These are phyloP conservation scores for Ministeria vibrans DNA, from an alignment of 78 protist species.

Conservation along the genomic window DNA sequence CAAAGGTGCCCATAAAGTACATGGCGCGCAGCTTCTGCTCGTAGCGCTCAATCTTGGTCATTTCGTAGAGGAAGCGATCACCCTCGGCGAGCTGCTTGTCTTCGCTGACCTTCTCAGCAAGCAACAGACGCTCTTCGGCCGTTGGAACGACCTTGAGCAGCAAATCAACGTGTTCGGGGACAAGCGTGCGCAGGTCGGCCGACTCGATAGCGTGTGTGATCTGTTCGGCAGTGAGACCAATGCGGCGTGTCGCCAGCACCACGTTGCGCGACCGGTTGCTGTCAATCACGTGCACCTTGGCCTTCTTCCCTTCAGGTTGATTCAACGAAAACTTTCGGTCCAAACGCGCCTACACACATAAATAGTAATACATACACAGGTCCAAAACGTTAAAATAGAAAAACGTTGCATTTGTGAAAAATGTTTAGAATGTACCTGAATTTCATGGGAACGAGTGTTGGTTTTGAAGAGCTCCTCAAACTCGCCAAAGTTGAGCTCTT, in stretches of 20 bases:
- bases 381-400: too few relatives aligned
- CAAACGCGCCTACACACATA: background rate
- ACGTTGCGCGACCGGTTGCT: background rate
- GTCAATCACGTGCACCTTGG: background rate
- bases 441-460: background rate
- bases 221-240: background rate
- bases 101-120: background rate
- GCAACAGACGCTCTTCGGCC: background rate
- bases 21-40: background rate
- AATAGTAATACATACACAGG: too few relatives aligned
- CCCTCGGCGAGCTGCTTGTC: background rate
- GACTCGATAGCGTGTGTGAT: background rate
- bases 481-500: background rate
- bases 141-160: background rate
- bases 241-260: background rate
- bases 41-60: background rate
- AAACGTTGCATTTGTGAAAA: background rate
- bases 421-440: background rate
- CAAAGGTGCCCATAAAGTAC: background rate
- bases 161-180: background rate
- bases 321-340: background rate
- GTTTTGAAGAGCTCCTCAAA: background rate
- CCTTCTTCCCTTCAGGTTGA: background rate
- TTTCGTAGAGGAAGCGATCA: background rate
- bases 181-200: background rate